Evolutionary conservation across 108 stramenopile genomes (phyloP).

Genomic region (Nannochloropsis gaditana): DNA sequence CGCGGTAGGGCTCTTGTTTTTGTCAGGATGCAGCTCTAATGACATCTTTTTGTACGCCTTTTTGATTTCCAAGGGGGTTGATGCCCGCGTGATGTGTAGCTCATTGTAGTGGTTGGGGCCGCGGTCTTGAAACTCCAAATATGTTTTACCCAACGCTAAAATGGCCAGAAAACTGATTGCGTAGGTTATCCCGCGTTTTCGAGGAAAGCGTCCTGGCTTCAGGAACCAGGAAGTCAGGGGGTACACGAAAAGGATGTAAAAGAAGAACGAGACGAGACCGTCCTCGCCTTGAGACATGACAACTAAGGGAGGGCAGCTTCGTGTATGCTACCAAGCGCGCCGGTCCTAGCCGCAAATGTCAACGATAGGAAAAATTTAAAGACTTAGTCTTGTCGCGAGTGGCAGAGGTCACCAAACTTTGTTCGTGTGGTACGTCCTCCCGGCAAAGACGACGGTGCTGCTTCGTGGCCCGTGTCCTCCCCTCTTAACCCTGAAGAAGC

Average conservation of each 20-base stretch:
- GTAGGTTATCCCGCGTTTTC: conserved; percentile 80
- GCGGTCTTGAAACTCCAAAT: conserved; percentile 58
- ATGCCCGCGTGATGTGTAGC: conserved; percentile 64
- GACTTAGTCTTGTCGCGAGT: no score
- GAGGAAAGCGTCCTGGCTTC: conserved; percentile 81
- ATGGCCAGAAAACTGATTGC: conserved; percentile 79
- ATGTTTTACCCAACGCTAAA: conserved; percentile 77
- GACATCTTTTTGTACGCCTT: conserved; percentile 85
- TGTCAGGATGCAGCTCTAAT: conserved; percentile 93
- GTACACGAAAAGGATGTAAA: conserved; percentile 90
- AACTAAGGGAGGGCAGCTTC: not conserved
- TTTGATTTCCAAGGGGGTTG: conserved; percentile 87
- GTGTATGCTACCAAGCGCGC: no score
- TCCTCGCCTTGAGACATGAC: conserved; percentile 59
- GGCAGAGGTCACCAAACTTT: no score
- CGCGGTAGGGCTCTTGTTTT: conserved; percentile 82
- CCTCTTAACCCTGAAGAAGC: no score
- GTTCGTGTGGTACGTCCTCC: no score
- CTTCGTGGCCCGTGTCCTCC: no score
- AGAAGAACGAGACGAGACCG: conserved; percentile 86
- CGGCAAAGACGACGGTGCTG: no score
- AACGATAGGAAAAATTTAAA: no score
- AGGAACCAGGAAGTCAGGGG: conserved; percentile 93
- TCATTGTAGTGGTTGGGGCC: conserved; percentile 83
- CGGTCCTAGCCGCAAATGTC: no score